These are phyloP conservation scores for Penstemon eatonii DNA, from an alignment of 257 asterid genomes.

Conservation along the genomic window DNA sequence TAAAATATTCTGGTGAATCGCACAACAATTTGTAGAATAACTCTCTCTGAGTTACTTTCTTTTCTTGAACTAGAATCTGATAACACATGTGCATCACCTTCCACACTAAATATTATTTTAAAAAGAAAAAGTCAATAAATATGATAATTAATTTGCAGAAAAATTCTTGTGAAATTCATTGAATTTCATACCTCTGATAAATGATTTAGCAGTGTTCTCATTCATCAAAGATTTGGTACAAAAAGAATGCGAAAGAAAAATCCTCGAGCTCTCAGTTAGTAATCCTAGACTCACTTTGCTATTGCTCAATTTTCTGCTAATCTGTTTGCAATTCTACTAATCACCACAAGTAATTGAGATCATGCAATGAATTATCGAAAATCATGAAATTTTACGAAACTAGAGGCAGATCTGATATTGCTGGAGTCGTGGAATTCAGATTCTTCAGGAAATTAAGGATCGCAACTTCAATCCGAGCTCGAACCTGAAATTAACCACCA, in stretches of 20 bases:
- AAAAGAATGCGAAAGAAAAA: constrained; percentile 71
- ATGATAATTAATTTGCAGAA: constrained; percentile 4
- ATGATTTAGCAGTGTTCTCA: constrained; percentile 63
- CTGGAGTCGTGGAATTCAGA: constrained; percentile 60
- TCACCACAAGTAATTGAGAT: background rate
- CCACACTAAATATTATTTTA: constrained; percentile 58
- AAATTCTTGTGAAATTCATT: constrained; percentile 1
- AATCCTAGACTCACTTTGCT: constrained; percentile 73
- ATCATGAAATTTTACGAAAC: constrained; percentile 32
- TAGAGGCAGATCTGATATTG: constrained; percentile 74
- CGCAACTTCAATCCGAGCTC: constrained; percentile 90
- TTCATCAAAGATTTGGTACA: constrained; percentile 69
- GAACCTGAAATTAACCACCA: constrained; percentile 48
- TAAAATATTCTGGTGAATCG: constrained; percentile 69
- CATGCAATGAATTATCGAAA: background rate
- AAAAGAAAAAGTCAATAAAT: constrained; percentile 5
- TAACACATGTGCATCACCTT: constrained; percentile 92
- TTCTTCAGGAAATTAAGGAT: constrained; percentile 70
- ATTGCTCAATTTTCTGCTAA: constrained; percentile 67
- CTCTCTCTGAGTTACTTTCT: constrained; percentile 91
- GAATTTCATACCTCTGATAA: constrained; percentile 61
- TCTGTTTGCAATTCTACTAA: constrained; percentile 38
- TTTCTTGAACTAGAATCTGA: constrained; percentile 65
- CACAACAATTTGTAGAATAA: constrained; percentile 83
- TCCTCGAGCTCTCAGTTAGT: constrained; percentile 58